Evolutionary conservation across 768 basidiomycete species (phyloP).

Genomic region (Scleroderma bovista): DNA sequence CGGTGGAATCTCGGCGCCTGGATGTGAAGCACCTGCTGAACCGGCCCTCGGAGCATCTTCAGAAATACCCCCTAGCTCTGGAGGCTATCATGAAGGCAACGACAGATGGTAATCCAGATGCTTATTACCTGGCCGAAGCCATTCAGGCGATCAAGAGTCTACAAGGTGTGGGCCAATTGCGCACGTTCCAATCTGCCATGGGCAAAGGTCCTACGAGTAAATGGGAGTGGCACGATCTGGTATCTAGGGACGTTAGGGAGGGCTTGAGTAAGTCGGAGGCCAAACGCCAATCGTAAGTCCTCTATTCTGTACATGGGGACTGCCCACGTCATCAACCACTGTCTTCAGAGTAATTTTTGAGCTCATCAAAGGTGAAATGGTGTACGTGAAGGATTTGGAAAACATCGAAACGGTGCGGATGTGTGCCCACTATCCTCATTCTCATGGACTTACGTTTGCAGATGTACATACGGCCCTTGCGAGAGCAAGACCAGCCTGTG

Average conservation of each 20-base stretch:
- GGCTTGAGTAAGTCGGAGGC: constrained; percentile 65
- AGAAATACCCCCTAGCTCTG: constrained; percentile 70
- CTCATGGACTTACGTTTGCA: constrained; percentile 23
- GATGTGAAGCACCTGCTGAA: constrained; percentile 61
- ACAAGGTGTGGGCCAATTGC: constrained; percentile 73
- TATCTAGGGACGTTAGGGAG: constrained; percentile 59
- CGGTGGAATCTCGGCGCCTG: constrained; percentile 48
- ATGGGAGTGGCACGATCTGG: constrained; percentile 89
- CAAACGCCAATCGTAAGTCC: constrained; percentile 77
- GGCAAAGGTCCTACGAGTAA: constrained; percentile 73
- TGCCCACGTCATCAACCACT: not conserved
- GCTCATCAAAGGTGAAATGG: constrained; percentile 93
- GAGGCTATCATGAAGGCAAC: constrained; percentile 87
- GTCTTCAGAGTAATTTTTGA: constrained; percentile 79
- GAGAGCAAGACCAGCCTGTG: constrained; percentile 58
- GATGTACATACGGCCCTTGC: constrained; percentile 81
- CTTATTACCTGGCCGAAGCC: constrained; percentile 78
- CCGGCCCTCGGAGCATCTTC: constrained; percentile 58
- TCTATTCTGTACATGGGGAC: not conserved
- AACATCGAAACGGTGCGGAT: constrained; percentile 64
- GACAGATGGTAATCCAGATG: constrained; percentile 71
- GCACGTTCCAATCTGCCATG: constrained; percentile 90
- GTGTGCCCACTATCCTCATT: not conserved
- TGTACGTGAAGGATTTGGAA: constrained; percentile 88
- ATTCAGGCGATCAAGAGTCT: constrained; percentile 79